Evolutionary conservation across 108 stramenopile genomes (phyloP), one percentile per base, ranked within the genome.

Genomic region (Cyclotella atomus): DNA sequence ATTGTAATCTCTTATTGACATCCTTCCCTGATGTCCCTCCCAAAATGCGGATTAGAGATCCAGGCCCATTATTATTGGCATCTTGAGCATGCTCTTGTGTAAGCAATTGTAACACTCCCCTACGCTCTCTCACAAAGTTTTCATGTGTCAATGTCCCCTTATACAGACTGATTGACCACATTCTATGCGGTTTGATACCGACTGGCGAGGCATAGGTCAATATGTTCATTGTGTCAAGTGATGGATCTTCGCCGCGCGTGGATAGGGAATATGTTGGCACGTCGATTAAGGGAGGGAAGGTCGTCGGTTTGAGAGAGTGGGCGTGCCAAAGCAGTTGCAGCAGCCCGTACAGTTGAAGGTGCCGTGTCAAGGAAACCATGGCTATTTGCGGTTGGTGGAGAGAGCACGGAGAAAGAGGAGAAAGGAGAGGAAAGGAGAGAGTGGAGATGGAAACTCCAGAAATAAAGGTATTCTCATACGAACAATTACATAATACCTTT

Each of bases 161-260:
- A 84, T 79, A 95, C 27, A 95, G 59, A 52, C 87, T 79, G n/a
- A 95, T 61, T 14, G 86, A 65, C 91, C 91, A 95, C 59, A 92
- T 57, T 29, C 90, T 81, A 59, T 83, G 44, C 2, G 94, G 94
- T 43, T 68, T 45, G n/a, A 88, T 85, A 23, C 86, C 80, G 20
- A 92, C 85, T 6, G 94, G 94, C 17, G 89, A 86, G 0, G 91
- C 92, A 70, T 91, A 95, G 9, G 94, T 93, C 41, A 93, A 66
- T 52, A 95, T 83, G 69, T 93, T 91, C 90, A 91, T 91, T 28
- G 89, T 91, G 33, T 62, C 67, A 0, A 33, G 67, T 16, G 41
- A 7, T 28, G n/a, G 53, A 59, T 34, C 27, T 17, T 44, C 38
- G 15, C 35, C 52, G 24, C 1, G 36, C 0, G 93, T 95, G 3